Evolutionary conservation across 2,329 filamentous ascomycete genomes (phyloP), one percentile per base, ranked within the genome.

Genomic region (Colletotrichum sp.): DNA sequence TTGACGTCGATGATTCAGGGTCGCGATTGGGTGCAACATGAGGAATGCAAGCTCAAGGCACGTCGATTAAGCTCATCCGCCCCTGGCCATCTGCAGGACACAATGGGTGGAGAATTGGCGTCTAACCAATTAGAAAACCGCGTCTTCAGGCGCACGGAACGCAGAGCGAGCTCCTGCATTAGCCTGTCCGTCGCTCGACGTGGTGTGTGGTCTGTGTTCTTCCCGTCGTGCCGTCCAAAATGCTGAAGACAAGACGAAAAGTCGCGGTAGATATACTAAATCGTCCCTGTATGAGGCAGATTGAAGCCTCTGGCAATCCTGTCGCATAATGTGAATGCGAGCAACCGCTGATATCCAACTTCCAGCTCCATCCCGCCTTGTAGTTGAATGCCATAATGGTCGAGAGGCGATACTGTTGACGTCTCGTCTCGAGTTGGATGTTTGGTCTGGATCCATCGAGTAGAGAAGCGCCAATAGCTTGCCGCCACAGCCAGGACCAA

Each of bases 11-110:
- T 24, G 18, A 55, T 34, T 15, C 15, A 9, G 44, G 55, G 59
- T 55, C 44, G n/a, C 0, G 44, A 52, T 6, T 52, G 44, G 44
- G n/a, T 52, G 64, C 59, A 52, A 12, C 36, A 32, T 18, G 21
- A 64, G 63, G 21, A 72, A 68, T 52, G 44, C 59, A 28, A 64
- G 36, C 36, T 34, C 55, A 63, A 70, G 44, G 32, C 12, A 69
- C 26, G 16, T 68, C 24, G 64, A 69, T 73, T 76, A 76, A 76
- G 70, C 74, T 76, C 74, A 60, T 49, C 57, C 30, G 28, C 10
- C 70, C 73, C 72, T 55, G 63, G 73, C 44, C 69, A 63, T 34
- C 52, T 69, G 73, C 57, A 59, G 64, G 34, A 26, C 32, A 30
- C 28, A 28, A 72, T 62, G 26, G 34, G 55, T 57, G 32, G 10